These are phyloP conservation scores for Talaromyces sp. DNA, from an alignment of 2,329 filamentous ascomycete species.

Conservation along the genomic window DNA sequence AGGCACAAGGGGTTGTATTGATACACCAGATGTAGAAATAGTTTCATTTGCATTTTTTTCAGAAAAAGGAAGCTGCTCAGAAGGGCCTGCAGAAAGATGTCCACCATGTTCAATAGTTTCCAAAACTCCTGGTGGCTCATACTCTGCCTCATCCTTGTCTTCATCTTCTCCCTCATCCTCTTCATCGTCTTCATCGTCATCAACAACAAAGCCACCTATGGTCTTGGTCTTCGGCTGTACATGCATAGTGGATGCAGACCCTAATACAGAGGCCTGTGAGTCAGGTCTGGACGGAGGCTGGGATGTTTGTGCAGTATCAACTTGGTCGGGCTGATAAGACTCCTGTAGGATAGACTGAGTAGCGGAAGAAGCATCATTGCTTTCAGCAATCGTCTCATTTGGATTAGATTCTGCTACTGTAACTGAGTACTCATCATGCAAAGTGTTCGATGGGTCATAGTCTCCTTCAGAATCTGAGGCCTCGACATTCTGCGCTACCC, in stretches of 20 bases:
- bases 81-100: slow-evolving; percentile 48
- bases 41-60: slow-evolving; percentile 54
- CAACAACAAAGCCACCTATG: slow-evolving; percentile 61
- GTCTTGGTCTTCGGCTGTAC: slow-evolving; percentile 48
- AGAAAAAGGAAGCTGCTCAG: slow-evolving; percentile 52
- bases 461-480: slow-evolving; percentile 57
- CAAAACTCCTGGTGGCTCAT: slow-evolving; percentile 55
- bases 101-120: slow-evolving; percentile 48
- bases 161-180: slow-evolving; percentile 49
- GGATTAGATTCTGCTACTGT: slow-evolving; percentile 31
- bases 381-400: slow-evolving; percentile 24
- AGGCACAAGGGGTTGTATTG: slow-evolving; percentile 57
- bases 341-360: slow-evolving; percentile 20
- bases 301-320: slow-evolving; percentile 27
- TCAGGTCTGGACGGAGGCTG: slow-evolving; percentile 35
- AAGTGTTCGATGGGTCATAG: slow-evolving; percentile 52
- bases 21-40: slow-evolving; percentile 57
- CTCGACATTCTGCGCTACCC: slow-evolving; percentile 51
- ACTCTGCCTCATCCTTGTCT: slow-evolving; percentile 46
- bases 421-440: slow-evolving; percentile 41
- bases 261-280: slow-evolving; percentile 34
- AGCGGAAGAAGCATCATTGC: slow-evolving; percentile 25
- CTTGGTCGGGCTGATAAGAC: slow-evolving; percentile 10
- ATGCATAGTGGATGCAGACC: slow-evolving; percentile 31
- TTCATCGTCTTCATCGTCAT: slow-evolving; percentile 58